Base-by-base conservation (phyloP, 306 rosid species). In the Acacia confusa region DNA sequence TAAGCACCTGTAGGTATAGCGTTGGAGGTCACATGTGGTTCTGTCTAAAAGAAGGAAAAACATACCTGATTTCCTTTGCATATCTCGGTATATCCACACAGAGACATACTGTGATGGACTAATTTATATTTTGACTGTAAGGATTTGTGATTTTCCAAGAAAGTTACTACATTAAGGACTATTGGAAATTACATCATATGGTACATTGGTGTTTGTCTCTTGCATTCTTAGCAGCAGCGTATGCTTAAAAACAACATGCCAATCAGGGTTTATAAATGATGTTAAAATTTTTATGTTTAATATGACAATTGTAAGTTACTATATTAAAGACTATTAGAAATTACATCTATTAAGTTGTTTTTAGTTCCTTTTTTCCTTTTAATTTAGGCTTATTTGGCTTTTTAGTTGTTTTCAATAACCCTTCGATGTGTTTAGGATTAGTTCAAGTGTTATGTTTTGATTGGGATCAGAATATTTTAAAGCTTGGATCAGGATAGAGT, bases 1-100 rank as follows among this genome's bases (percentile, higher is more conserved):
- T 72, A 61, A 77, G 79, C 36, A 61, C 50, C 30, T 74, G 61
- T 79, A 63, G 57, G 34, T 60, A 72, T 82, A 72, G 78, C 61
- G 52, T 70, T 63, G 66, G 64, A 72, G 76, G 41, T 78, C 63
- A 48, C 64, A 68, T 38, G 57, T 25, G 61, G 27, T 77, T 52
- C 69, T 87, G 47, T 81, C 44, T 63, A 28, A 53, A 41, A 47
- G 70, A 44, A 13, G 70, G 14, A 19, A 44, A 52, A 69, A 43
- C 50, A 20, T 43, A 25, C 40, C 44, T 73, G 75, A 53, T 27
- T 55, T 14, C 63, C 34, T 36, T 53, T 81, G 65, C 55, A 70
- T 65, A 69, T 72, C 50, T 44, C 25, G 73, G 28, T 30, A 40
- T 72, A 58, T 19, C 0, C 69, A 9, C 5, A 22, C 9, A 14